Evolutionary conservation across 2,329 filamentous ascomycete species (phyloP).

Genomic region (Aspergillus ruber): DNA sequence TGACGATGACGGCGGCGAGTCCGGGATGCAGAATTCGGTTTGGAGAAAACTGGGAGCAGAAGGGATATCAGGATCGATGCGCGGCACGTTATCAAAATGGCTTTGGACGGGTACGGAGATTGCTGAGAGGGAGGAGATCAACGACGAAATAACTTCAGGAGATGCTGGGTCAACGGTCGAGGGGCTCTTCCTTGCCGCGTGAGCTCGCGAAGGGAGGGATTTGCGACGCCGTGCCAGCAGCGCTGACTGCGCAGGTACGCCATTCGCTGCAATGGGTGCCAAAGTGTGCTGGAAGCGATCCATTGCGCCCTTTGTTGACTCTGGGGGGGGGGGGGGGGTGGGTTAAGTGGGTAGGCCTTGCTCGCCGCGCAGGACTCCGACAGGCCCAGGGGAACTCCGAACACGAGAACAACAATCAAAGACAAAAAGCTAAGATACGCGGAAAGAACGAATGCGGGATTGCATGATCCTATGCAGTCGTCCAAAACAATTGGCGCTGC

Average conservation of each 20-base stretch:
- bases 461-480: slow-evolving; percentile 1
- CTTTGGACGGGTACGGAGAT: slow-evolving; percentile 59
- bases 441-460: not conserved
- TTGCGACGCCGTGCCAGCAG: slow-evolving; percentile 42
- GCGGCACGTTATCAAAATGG: slow-evolving; percentile 59
- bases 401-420: slow-evolving; percentile 11
- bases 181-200: slow-evolving; percentile 17
- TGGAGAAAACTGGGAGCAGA: slow-evolving; percentile 25
- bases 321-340: slow-evolving; percentile 3
- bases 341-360: not conserved
- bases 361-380: slow-evolving; percentile 14
- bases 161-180: slow-evolving; percentile 38
- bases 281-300: slow-evolving; percentile 19
- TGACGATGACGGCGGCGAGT: slow-evolving; percentile 6
- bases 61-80: slow-evolving; percentile 34
- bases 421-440: not conserved
- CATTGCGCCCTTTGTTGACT: slow-evolving; percentile 18
- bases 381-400: slow-evolving; percentile 22
- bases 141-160: slow-evolving; percentile 49
- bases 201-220: slow-evolving; percentile 29
- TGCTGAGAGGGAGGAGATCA: slow-evolving; percentile 56
- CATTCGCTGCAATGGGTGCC: slow-evolving; percentile 13
- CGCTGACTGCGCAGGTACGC: slow-evolving; percentile 23
- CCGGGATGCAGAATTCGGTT: slow-evolving; percentile 23
- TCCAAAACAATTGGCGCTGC: not conserved